Evolutionary conservation across 371 early-diverging fungal genomes (phyloP).

Genomic region (Rhizopus microsporus): DNA sequence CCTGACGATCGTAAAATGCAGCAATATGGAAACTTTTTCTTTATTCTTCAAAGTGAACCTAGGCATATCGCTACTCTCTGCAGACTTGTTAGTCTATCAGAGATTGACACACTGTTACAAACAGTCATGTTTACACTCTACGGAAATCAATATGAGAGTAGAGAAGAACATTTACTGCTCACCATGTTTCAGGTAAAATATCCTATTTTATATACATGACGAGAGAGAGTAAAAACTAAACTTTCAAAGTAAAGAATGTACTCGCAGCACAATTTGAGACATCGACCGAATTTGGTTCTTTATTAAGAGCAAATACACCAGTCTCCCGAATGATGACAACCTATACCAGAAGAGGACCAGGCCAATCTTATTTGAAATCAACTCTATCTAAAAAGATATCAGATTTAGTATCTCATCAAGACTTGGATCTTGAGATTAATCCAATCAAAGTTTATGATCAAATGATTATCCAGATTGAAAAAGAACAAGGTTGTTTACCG

Average conservation of each 20-base stretch:
- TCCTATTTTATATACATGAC: background rate
- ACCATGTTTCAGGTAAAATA: constrained; percentile 90
- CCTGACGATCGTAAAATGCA: constrained; percentile 88
- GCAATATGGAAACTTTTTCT: constrained; percentile 91
- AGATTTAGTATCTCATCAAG: constrained; percentile 65
- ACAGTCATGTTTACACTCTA: constrained; percentile 96
- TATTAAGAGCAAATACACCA: constrained; percentile 94
- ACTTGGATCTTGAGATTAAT: constrained; percentile 23
- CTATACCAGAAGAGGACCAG: constrained; percentile 90
- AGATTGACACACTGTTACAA: constrained; percentile 92
- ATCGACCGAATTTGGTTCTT: constrained; percentile 83
- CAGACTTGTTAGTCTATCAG: constrained; percentile 79
- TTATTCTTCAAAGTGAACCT: constrained; percentile 91
- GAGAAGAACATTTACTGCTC: constrained; percentile 92
- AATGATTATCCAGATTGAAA: constrained; percentile 76
- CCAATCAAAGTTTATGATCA: constrained; percentile 35
- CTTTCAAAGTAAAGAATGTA: constrained; percentile 57
- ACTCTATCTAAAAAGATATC: constrained; percentile 83
- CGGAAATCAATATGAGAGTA: constrained; percentile 94
- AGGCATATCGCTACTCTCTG: constrained; percentile 87
- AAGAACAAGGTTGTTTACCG: constrained; percentile 59
- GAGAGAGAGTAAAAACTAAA: background rate
- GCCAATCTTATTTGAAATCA: constrained; percentile 87
- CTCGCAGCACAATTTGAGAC: constrained; percentile 88
- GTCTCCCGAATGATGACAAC: constrained; percentile 96